Evolutionary conservation across 768 basidiomycete genomes (phyloP).

Genomic region (Tricholoma saponaceum): DNA sequence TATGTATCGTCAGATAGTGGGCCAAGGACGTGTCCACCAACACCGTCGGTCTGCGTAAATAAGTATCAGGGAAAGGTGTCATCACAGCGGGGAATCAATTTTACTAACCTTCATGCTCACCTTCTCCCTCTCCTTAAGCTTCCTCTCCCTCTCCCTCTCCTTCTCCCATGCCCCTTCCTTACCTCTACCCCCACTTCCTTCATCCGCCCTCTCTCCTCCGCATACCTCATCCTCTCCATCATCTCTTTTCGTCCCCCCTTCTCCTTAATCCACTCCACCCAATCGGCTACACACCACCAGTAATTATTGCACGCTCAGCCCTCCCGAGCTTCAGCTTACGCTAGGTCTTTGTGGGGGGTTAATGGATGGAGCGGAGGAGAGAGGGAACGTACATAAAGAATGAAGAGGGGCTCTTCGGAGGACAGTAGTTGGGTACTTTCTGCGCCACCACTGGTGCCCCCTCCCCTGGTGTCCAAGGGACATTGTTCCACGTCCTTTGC

Average conservation of each 20-base stretch:
- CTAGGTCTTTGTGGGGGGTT: too few relatives aligned
- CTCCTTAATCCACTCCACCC: constrained; percentile 64
- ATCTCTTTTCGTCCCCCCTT: constrained; percentile 65
- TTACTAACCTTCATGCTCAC: neutral
- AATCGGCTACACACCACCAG: constrained; percentile 63
- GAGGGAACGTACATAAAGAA: constrained; percentile 95
- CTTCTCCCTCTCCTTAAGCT: constrained; percentile 59
- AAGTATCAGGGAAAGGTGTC: too few relatives aligned
- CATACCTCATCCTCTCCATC: constrained; percentile 63
- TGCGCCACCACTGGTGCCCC: constrained; percentile 97
- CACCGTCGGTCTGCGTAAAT: too few relatives aligned
- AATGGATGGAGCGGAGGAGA: neutral
- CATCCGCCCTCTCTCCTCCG: constrained; percentile 74
- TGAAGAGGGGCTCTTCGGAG: constrained; percentile 96
- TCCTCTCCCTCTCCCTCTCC: constrained; percentile 83
- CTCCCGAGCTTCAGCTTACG: constrained; percentile 75
- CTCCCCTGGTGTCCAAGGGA: constrained; percentile 87
- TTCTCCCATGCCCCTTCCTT: constrained; percentile 83
- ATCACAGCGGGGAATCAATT: constrained; percentile 3
- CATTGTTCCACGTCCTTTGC: constrained; percentile 73
- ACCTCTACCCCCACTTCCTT: constrained; percentile 61
- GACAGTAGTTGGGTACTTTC: too few relatives aligned
- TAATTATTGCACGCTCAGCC: constrained; percentile 69
- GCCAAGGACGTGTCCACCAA: too few relatives aligned
- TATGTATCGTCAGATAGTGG: too few relatives aligned